Percentiles rank a stretch among this genome's conserved stretches.
phyloP scores from a whole-genome alignment of 2,329 filamentous ascomycete genomes.

The Trichoderma pleuroti region DNA sequence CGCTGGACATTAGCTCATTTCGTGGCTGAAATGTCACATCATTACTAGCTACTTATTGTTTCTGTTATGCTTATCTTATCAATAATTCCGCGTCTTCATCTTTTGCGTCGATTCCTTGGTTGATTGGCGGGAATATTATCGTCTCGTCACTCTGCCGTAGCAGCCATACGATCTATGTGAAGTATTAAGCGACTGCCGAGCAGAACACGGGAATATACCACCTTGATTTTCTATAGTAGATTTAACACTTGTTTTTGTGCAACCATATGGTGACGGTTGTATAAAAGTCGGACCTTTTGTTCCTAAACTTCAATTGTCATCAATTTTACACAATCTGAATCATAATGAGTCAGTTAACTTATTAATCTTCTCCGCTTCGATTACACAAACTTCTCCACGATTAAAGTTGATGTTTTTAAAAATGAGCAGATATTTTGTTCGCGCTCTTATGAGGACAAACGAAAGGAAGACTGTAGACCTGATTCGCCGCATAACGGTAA shows the following conservation, averaged over 20 bases:
- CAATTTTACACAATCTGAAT: neutral
- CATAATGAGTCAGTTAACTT: neutral
- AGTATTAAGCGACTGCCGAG: neutral
- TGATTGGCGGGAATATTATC: neutral
- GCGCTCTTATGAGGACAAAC: neutral
- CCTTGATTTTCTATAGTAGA: fast-evolving
- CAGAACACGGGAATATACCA: neutral
- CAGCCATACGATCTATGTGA: neutral
- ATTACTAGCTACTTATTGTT: neutral
- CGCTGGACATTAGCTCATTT: neutral
- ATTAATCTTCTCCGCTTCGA: neutral
- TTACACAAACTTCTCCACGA: too few species aligned
- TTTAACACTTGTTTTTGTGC: neutral
- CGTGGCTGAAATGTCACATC: neutral
- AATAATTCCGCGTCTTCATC: neutral
- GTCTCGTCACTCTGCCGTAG: neutral
- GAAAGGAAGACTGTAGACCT: neutral
- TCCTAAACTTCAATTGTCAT: neutral
- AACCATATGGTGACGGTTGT: neutral
- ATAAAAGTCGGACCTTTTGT: neutral
- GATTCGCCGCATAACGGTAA: neutral
- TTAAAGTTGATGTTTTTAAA: neutral
- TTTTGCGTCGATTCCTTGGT: neutral
- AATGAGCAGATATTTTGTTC: neutral
- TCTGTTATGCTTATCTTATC: neutral